Conservation (phyloP, 2,329 filamentous ascomycete genomes). For the Xylaria multiplex region DNA sequence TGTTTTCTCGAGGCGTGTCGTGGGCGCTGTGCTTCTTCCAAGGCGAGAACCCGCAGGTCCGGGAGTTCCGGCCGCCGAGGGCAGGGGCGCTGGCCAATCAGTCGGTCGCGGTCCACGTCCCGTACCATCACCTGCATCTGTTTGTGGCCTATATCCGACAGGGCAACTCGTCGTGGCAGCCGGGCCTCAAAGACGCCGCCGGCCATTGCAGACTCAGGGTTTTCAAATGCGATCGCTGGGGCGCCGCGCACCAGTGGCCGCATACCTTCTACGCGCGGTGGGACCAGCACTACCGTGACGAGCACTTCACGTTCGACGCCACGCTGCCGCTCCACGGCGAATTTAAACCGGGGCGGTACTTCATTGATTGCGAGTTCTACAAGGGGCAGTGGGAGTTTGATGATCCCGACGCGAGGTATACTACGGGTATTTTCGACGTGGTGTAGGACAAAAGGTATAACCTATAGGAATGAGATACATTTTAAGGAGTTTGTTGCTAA, state of each 20-base stretch:
- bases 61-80: slow-evolving; percentile 17
- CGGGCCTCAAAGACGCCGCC: neutral
- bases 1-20: neutral
- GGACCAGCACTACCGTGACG: neutral
- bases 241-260: neutral
- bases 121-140: neutral
- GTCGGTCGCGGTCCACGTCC: slow-evolving; percentile 14
- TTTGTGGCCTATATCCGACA: neutral
- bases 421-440: neutral
- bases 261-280: slow-evolving; percentile 3
- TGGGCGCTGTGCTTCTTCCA: slow-evolving; percentile 27
- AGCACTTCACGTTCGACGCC: slow-evolving; percentile 19
- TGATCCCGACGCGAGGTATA: slow-evolving; percentile 15
- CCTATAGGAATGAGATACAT: too few relatives aligned
- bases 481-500: neutral
- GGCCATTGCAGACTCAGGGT: slow-evolving; percentile 15
- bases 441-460: neutral
- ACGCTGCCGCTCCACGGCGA: neutral
- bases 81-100: slow-evolving; percentile 2
- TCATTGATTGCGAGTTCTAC: slow-evolving; percentile 21
- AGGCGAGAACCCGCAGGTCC: neutral
- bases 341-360: neutral
- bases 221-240: slow-evolving; percentile 5
- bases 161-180: neutral
- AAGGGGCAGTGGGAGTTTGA: slow-evolving; percentile 2